phyloP scores from a whole-genome alignment of 75 land plant species.

The Picea sitchensis region DNA sequence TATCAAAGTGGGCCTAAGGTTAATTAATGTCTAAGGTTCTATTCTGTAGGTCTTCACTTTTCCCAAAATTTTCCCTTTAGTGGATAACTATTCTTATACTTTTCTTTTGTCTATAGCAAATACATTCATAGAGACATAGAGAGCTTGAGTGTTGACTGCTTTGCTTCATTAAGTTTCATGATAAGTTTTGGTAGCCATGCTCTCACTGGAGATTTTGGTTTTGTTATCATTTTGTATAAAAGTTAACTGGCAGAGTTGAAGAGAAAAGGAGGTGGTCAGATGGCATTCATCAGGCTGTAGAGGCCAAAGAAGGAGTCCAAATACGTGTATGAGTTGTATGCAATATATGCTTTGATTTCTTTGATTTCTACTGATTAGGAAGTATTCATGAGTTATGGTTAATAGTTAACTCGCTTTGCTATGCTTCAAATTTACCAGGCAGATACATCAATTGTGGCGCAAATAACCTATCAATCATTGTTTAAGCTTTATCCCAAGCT shows the following conservation, averaged over 20 bases:
- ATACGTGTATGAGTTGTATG: constrained; percentile 56
- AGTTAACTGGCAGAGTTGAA: constrained; percentile 97
- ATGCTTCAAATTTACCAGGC: constrained; percentile 46
- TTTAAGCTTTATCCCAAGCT: constrained; percentile 97
- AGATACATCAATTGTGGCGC: constrained; percentile 90
- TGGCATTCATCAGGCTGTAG: constrained; percentile 99
- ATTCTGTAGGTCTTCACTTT: too few relatives aligned
- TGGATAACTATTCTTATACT: too few relatives aligned
- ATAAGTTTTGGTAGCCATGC: constrained; percentile 5
- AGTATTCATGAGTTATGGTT: neutral
- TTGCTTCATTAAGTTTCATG: neutral
- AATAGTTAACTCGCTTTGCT: neutral
- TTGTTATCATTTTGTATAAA: constrained; percentile 14
- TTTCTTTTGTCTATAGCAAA: too few relatives aligned
- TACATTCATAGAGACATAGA: neutral
- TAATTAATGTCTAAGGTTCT: too few relatives aligned
- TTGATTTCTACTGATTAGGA: constrained; percentile 6
- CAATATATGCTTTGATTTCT: neutral
- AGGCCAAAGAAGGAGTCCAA: constrained; percentile 93
- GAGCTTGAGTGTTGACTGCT: neutral
- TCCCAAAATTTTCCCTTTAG: too few relatives aligned
- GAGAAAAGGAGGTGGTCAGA: constrained; percentile 98
- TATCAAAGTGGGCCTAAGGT: too few relatives aligned
- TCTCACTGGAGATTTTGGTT: constrained; percentile 3
- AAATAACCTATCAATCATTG: constrained; percentile 94